These are phyloP conservation scores for Alloascoidea africana DNA, from an alignment of 805 yeast genomes.

Conservation along the genomic window DNA sequence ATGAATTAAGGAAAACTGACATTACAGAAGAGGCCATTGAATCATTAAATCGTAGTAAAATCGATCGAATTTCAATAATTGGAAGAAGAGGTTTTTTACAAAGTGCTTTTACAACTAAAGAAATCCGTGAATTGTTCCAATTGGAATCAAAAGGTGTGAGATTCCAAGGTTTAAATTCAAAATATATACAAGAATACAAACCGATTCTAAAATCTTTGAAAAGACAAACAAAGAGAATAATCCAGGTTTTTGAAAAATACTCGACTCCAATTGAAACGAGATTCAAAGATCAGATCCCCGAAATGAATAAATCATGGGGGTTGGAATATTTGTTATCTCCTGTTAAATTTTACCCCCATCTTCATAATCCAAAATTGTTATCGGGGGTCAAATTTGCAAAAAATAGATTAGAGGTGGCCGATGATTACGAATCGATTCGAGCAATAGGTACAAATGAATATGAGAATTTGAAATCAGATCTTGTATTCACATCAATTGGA, in stretches of 20 bases:
- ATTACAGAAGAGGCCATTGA: conserved; percentile 46
- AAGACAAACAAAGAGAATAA: conserved; percentile 48
- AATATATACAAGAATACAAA: conserved; percentile 15
- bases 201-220: conserved; percentile 20
- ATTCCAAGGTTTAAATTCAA: conserved; percentile 31
- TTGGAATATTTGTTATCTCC: conserved; percentile 64
- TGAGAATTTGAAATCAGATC: conserved; percentile 28
- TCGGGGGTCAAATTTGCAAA: conserved; percentile 31
- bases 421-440: conserved; percentile 18
- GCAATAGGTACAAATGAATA: conserved; percentile 23
- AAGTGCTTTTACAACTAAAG: conserved; percentile 86
- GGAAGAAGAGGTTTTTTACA: conserved; percentile 81
- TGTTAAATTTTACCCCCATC: conserved; percentile 24
- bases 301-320: conserved; percentile 33
- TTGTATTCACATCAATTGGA: conserved; percentile 73
- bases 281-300: conserved; percentile 10
- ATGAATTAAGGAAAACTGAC: conserved; percentile 57
- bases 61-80: conserved; percentile 54
- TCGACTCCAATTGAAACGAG: conserved; percentile 16
- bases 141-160: conserved; percentile 31
- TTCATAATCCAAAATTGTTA: conserved; percentile 21
- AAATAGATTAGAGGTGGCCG: conserved; percentile 28
- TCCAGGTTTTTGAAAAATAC: conserved; percentile 46
- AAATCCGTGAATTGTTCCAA: conserved; percentile 70
- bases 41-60: conserved; percentile 31